Evolutionary conservation across 768 basidiomycete genomes (phyloP).

Genomic region (Boletellus ananas): DNA sequence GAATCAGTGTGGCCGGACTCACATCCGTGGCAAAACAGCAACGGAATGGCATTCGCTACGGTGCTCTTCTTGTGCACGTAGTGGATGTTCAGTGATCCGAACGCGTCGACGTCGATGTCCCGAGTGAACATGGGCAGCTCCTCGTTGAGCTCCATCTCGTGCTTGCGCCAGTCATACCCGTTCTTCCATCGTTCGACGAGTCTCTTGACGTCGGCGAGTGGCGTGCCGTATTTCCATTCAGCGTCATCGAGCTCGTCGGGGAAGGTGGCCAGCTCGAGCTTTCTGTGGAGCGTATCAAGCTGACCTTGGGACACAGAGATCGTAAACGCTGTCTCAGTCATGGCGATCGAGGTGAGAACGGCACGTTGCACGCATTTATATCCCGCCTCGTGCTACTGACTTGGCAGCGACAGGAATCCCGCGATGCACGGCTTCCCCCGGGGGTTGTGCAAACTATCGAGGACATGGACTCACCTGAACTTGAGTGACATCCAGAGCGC

Average conservation of each 20-base stretch:
- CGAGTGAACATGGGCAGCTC: slow-evolving; percentile 54
- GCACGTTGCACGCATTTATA: too few species aligned
- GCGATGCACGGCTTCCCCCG: too few species aligned
- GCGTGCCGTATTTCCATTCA: slow-evolving; percentile 49
- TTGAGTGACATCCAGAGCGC: too few species aligned
- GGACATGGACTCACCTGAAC: too few species aligned
- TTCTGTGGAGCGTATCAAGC: slow-evolving; percentile 39
- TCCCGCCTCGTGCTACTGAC: too few species aligned
- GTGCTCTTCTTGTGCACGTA: slow-evolving; percentile 54
- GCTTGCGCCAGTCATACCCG: slow-evolving; percentile 53
- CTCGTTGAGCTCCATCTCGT: slow-evolving; percentile 48
- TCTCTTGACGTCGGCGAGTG: slow-evolving; percentile 46
- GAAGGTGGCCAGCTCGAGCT: slow-evolving; percentile 46
- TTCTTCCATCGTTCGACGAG: slow-evolving; percentile 48
- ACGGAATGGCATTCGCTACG: slow-evolving; percentile 45
- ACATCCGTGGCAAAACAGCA: slow-evolving; percentile 64
- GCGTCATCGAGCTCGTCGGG: slow-evolving; percentile 57
- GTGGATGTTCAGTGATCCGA: slow-evolving; percentile 50
- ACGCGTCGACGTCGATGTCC: slow-evolving; percentile 46
- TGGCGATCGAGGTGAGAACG: neutral
- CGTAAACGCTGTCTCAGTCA: slow-evolving; percentile 43
- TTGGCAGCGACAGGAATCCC: too few species aligned
- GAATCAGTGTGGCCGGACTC: slow-evolving; percentile 7
- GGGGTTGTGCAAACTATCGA: too few species aligned
- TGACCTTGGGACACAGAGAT: slow-evolving; percentile 43